Evolutionary conservation across 140 eudicot genomes (phyloP), one percentile per base, ranked within the genome.

Genomic region (Oenanthe javanica): DNA sequence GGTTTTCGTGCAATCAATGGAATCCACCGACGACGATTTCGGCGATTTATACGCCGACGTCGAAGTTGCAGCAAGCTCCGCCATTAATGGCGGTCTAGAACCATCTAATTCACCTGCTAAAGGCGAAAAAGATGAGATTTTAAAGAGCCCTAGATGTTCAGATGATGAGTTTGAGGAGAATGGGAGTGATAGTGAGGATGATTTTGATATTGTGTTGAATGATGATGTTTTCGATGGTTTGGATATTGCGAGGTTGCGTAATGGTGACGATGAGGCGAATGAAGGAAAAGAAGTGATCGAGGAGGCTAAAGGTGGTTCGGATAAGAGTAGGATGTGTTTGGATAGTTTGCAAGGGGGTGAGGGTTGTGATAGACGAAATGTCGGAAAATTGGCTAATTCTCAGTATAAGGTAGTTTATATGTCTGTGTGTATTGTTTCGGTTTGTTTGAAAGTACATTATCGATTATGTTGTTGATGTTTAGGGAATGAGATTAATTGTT

Each of bases 21-120:
- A 80, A 48, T 84, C 81, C 36, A 77, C 21, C 43, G 91, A 90
- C 64, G 96, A 92, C 40, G 96, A 89, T 82, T 93, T 91, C 83
- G 90, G 97, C 54, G 97, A 90, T 70, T 88, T 90, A 69, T 93
- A 93, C 84, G 94, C 90, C 42, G 96, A 91, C 64, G 92, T 91
- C 36, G 98, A 87, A 84, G 84, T 88, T 50, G 87, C 85, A 74
- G 91, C 91, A 50, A 85, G 82, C 77, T 88, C 96, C 18, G 90
- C 96, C 69, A 90, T 90, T 63, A 82, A 81, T 36, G 85, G 72
- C 46, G 84, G 45, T 27, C 4, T 82, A 11, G 79, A 73, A 21
- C 25, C 46, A 47, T 57, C 86, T n/a, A 63, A 80, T 27, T 54
- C 82, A 69, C 63, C 31, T 13, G 15, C 15, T 54, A 81, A 42